Percentiles rank a stretch among this genome's conserved stretches.
phyloP scores from a whole-genome alignment of 2,329 filamentous ascomycete species.

The Fusarium ramigenum region DNA sequence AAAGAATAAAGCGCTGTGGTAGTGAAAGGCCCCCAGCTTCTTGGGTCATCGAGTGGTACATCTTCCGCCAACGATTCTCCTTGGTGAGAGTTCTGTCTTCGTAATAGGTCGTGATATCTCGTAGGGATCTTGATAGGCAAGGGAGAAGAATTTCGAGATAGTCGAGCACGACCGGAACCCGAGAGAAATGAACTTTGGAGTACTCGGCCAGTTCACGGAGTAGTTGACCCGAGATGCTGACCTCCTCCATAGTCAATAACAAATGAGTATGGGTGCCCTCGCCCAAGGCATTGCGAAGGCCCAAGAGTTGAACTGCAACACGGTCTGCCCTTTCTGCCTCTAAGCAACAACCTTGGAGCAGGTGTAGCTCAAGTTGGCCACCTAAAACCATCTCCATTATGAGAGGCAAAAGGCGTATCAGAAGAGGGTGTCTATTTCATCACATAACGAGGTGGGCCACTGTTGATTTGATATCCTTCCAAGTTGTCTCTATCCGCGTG shows the following conservation, averaged over 20 bases:
- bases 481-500: neutral
- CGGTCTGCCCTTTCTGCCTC: conserved; percentile 64
- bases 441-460: conserved; percentile 22
- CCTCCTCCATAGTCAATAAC: conserved; percentile 57
- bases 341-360: conserved; percentile 62
- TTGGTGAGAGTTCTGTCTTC: conserved; percentile 59
- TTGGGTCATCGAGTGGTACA: conserved; percentile 65
- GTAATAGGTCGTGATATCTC: conserved; percentile 62
- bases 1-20: conserved; percentile 63
- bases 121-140: conserved; percentile 61
- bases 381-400: conserved; percentile 46
- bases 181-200: conserved; percentile 60
- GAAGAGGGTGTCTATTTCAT: conserved; percentile 29
- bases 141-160: conserved; percentile 67
- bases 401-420: conserved; percentile 21
- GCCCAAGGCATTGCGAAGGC: conserved; percentile 57
- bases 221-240: conserved; percentile 54
- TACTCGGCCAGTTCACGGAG: conserved; percentile 65
- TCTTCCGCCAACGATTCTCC: conserved; percentile 64
- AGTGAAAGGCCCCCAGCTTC: conserved; percentile 62
- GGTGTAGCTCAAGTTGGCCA: conserved; percentile 46
- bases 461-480: conserved; percentile 1
- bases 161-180: conserved; percentile 61
- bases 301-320: conserved; percentile 58
- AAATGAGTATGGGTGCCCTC: conserved; percentile 59